A percentile compares a stretch with the other conserved stretches of the same genome.
Evolutionary conservation across 768 basidiomycete genomes (phyloP).

Genomic region (Boletus sensibilis): DNA sequence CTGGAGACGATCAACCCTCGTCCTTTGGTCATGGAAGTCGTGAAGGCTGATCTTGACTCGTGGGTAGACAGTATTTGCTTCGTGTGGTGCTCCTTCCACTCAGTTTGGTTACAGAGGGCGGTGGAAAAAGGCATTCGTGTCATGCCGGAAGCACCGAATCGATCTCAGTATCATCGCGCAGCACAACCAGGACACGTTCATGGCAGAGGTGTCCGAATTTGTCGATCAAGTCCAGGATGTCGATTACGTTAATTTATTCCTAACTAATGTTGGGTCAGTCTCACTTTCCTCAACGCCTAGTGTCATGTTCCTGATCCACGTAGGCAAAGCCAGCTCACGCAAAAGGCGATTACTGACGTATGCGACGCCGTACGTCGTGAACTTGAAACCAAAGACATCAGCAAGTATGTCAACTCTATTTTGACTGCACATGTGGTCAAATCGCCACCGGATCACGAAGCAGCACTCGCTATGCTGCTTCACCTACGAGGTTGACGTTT

Average conservation of each 20-base stretch:
- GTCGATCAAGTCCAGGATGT: conserved; percentile 85
- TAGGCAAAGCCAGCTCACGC: conserved; percentile 59
- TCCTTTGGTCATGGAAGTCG: conserved; percentile 84
- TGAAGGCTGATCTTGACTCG: conserved; percentile 73
- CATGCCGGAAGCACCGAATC: conserved; percentile 91
- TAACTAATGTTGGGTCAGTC: conserved; percentile 78
- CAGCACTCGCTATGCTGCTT: conserved; percentile 72
- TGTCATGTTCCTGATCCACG: conserved; percentile 1
- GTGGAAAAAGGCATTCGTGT: conserved; percentile 85
- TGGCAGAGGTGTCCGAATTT: conserved; percentile 60
- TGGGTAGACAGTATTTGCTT: conserved; percentile 16
- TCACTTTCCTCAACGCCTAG: background rate
- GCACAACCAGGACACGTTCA: conserved; percentile 67
- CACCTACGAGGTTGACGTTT: conserved; percentile 65
- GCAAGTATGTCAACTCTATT: conserved; percentile 85
- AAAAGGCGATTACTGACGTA: conserved; percentile 60
- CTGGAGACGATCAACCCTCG: conserved; percentile 93
- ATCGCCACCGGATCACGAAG: conserved; percentile 86
- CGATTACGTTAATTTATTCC: conserved; percentile 90
- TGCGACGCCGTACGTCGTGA: conserved; percentile 76
- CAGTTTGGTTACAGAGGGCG: conserved; percentile 47
- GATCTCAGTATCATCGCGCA: conserved; percentile 89
- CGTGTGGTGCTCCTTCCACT: background rate
- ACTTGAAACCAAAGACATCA: conserved; percentile 68
- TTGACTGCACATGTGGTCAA: conserved; percentile 93